Evolutionary conservation across 2,329 filamentous ascomycete genomes (phyloP).

Genomic region (Fusarium tjaetaba): DNA sequence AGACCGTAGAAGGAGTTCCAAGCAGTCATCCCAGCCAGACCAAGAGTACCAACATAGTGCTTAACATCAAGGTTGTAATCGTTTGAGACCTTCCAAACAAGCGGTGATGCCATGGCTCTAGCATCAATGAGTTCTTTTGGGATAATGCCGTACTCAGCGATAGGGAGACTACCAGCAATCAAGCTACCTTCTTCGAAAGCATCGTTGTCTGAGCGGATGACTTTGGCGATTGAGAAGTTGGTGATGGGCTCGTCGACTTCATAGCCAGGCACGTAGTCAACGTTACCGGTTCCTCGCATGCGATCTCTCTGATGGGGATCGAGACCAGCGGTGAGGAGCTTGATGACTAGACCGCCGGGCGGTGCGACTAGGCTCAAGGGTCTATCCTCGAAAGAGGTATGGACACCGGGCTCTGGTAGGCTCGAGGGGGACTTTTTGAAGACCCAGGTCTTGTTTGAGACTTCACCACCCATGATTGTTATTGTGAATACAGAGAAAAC

Average conservation of each 20-base stretch:
- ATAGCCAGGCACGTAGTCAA: background rate
- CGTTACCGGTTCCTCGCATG: background rate
- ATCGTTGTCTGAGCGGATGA: background rate
- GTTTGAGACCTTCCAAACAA: background rate
- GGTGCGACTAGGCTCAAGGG: background rate
- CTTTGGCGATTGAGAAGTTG: background rate
- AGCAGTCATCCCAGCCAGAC: background rate
- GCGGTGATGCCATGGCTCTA: background rate
- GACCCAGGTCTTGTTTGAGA: background rate
- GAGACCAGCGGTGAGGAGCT: background rate
- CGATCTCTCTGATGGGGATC: background rate
- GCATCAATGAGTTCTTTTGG: background rate
- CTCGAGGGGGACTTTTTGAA: background rate
- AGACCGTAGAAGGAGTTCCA: background rate
- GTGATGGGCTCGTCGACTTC: background rate
- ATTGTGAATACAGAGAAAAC: too few relatives aligned
- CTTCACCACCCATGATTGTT: background rate
- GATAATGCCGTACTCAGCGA: background rate
- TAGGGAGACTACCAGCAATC: background rate
- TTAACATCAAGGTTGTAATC: background rate
- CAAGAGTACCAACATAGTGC: background rate
- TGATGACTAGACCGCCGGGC: background rate
- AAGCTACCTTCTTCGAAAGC: background rate
- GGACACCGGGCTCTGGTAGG: background rate
- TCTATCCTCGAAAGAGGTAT: background rate